Percentiles rank a stretch among this genome's conserved stretches.
Conservation (phyloP, 306 rosid species). For the Comarum palustre region DNA sequence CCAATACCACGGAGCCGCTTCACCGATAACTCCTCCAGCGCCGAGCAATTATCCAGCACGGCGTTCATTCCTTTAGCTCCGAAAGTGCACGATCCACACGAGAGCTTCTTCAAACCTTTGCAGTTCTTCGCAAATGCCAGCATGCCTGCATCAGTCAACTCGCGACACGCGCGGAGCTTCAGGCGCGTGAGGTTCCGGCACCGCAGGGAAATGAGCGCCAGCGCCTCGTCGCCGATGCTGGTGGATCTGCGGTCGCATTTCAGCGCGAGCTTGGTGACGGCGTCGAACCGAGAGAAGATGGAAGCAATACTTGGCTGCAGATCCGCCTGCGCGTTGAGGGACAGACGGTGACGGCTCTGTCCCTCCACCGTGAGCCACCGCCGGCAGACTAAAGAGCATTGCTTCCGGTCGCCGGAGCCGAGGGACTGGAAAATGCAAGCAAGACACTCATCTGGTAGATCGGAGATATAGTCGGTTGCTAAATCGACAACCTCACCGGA, state of each 20-base stretch:
- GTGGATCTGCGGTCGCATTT: slow-evolving; percentile 85
- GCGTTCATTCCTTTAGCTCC: slow-evolving; percentile 96
- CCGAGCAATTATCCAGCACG: slow-evolving; percentile 60
- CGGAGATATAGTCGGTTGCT: slow-evolving; percentile 55
- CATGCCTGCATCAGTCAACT: slow-evolving; percentile 74
- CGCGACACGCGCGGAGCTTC: slow-evolving; percentile 89
- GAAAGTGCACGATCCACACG: slow-evolving; percentile 89
- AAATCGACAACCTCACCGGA: slow-evolving; percentile 16
- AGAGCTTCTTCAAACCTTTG: slow-evolving; percentile 83
- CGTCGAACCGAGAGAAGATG: slow-evolving; percentile 79
- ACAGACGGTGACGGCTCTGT: slow-evolving; percentile 86
- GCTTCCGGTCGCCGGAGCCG: slow-evolving; percentile 68
- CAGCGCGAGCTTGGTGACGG: slow-evolving; percentile 82
- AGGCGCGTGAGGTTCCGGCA: slow-evolving; percentile 92
- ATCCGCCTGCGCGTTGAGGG: slow-evolving; percentile 67
- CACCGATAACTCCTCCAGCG: slow-evolving; percentile 81
- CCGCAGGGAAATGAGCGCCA: slow-evolving; percentile 57
- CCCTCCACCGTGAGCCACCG: slow-evolving; percentile 90
- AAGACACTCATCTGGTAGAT: slow-evolving; percentile 86
- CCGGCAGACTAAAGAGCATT: slow-evolving; percentile 82
- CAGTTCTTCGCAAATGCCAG: slow-evolving; percentile 74
- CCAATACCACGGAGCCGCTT: slow-evolving; percentile 80
- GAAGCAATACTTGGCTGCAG: slow-evolving; percentile 47
- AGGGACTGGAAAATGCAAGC: slow-evolving; percentile 78
- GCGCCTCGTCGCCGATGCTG: slow-evolving; percentile 74